Evolutionary conservation across 768 basidiomycete genomes (phyloP).

Genomic region (Rhodotorula kratochvilovae): DNA sequence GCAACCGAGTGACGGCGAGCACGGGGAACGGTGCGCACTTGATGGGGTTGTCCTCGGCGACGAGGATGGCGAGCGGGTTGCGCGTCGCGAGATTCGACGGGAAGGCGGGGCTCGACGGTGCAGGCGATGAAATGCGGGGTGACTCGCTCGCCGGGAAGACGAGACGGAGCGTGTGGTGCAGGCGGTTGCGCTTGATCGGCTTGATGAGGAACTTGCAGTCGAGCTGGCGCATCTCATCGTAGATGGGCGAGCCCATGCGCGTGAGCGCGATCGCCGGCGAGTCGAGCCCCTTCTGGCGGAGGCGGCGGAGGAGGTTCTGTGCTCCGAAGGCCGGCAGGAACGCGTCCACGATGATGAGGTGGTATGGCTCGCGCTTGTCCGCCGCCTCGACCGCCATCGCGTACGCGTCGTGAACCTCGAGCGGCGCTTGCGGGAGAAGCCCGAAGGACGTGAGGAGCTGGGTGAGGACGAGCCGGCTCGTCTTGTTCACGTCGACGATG

Average conservation of each 20-base stretch:
- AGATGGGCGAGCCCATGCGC: conserved; percentile 34
- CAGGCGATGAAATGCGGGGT: not conserved
- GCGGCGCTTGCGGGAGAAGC: not conserved
- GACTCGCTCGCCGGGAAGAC: conserved; percentile 29
- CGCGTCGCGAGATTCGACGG: conserved; percentile 26
- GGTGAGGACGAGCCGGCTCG: conserved; percentile 8
- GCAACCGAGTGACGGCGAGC: too few species aligned
- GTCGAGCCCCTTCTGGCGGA: conserved; percentile 24
- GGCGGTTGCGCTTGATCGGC: conserved; percentile 38
- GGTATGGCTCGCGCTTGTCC: not conserved
- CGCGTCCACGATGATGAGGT: conserved; percentile 35
- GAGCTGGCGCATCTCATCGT: conserved; percentile 31
- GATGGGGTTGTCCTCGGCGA: conserved; percentile 36
- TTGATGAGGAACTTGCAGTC: conserved; percentile 38
- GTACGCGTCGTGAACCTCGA: conserved; percentile 6
- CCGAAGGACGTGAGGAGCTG: conserved; percentile 35
- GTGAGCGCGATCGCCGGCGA: conserved; percentile 29
- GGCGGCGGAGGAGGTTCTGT: conserved; percentile 26
- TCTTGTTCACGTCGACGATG: conserved; percentile 30
- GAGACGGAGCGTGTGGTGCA: conserved; percentile 34
- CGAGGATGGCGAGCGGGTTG: conserved; percentile 29
- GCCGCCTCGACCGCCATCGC: conserved; percentile 7
- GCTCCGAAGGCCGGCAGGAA: conserved; percentile 34
- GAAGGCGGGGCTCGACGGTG: conserved; percentile 20
- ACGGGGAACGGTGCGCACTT: not conserved